A percentile compares a stretch with the other conserved stretches of the same genome.
Conservation (phyloP, 169 alveolate species). For the Plasmodium vivax region DNA sequence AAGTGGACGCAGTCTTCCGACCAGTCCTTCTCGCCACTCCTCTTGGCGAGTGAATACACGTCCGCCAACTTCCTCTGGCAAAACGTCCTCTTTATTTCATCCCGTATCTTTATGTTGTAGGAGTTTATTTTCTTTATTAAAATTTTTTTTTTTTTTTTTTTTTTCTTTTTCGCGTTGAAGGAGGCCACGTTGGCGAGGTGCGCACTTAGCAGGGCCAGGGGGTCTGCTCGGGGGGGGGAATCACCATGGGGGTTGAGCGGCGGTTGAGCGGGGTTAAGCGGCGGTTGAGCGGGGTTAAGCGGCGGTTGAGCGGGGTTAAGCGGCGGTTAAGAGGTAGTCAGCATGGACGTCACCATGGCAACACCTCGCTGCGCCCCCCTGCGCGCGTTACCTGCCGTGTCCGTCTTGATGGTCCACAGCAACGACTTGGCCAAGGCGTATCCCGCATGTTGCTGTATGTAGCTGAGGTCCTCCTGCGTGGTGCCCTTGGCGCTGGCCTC, state of each 20-base stretch:
- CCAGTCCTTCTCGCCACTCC: not conserved
- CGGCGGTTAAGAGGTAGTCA: not conserved
- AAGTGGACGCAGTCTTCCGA: not conserved
- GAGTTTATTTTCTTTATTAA: constrained; percentile 50
- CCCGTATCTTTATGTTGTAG: constrained; percentile 52
- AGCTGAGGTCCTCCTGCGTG: constrained; percentile 27
- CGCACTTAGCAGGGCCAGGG: constrained; percentile 19
- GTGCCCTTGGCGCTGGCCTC: constrained; percentile 6
- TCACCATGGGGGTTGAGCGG: too few species aligned
- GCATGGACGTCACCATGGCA: not conserved
- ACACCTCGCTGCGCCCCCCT: not conserved
- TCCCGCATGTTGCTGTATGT: constrained; percentile 35
- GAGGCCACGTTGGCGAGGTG: constrained; percentile 32
- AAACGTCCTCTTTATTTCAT: constrained; percentile 47
- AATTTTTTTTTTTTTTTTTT: constrained; percentile 50
- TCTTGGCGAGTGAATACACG: constrained; percentile 4
- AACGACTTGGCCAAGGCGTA: constrained; percentile 50
- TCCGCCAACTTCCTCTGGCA: constrained; percentile 21
- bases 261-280: too few species aligned
- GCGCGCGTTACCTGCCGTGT: constrained; percentile 20
- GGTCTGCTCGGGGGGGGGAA: not conserved
- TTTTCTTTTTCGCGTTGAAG: constrained; percentile 56
- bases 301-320: not conserved
- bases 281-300: too few species aligned
- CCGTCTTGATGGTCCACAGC: constrained; percentile 42